phyloP scores from a whole-genome alignment of 106 monocot species.

The Xerophyta viscosa region DNA sequence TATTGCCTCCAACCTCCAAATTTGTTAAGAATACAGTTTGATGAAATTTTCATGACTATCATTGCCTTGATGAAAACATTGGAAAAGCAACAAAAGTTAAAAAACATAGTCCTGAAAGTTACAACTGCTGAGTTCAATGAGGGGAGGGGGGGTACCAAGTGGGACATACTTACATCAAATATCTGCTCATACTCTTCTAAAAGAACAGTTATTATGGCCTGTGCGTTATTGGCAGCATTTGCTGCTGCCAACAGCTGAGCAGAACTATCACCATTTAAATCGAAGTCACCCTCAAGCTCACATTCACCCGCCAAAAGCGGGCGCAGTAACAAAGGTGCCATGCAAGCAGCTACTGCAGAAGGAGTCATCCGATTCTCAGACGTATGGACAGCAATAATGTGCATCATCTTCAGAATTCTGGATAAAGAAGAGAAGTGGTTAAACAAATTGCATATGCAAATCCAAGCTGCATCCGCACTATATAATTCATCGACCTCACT shows the following conservation, averaged over 20 bases:
- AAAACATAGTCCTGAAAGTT: too few relatives aligned
- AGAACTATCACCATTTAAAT: conserved; percentile 68
- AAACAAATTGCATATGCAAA: too few relatives aligned
- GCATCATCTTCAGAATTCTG: conserved; percentile 99
- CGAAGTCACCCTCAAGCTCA: conserved; percentile 95
- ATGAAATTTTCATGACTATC: too few relatives aligned
- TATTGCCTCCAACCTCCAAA: too few relatives aligned
- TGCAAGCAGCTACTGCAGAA: conserved; percentile 97
- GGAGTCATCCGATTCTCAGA: conserved; percentile 91
- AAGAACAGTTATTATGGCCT: conserved; percentile 76
- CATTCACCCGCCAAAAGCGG: conserved; percentile 98
- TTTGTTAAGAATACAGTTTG: too few relatives aligned
- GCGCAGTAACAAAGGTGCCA: conserved; percentile 94
- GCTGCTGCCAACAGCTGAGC: conserved; percentile 99
- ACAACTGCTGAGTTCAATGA: too few relatives aligned
- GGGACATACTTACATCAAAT: conserved; percentile 89
- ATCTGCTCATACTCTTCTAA: conserved; percentile 87
- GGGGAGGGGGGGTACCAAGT: too few relatives aligned
- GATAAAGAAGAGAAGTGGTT: neutral
- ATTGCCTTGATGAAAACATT: too few relatives aligned
- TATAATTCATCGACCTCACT: too few relatives aligned
- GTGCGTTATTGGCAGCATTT: conserved; percentile 98
- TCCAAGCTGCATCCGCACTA: too few relatives aligned
- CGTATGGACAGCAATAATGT: conserved; percentile 64
- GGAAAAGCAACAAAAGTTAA: too few relatives aligned